A percentile compares a stretch with the other conserved stretches of the same genome.
These are phyloP conservation scores for Manihot esculenta DNA, from an alignment of 441 rosid genomes.

Conservation along the genomic window DNA sequence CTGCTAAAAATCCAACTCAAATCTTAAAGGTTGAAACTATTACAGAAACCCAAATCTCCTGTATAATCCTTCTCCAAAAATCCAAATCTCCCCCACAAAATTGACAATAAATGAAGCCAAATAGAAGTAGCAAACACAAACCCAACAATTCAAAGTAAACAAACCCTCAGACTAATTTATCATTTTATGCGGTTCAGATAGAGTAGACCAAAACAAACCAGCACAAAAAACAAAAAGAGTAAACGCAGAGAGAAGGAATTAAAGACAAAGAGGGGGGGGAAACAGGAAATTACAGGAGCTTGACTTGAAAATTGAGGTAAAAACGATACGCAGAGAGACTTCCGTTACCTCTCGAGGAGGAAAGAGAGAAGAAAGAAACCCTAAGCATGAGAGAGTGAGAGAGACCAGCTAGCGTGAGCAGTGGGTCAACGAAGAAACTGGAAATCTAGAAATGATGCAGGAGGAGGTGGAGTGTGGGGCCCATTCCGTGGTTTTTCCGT, in stretches of 20 bases:
- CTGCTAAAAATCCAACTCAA: slow-evolving; percentile 2
- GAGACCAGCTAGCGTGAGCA: background rate
- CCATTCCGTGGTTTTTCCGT: background rate
- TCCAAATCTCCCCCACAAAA: background rate
- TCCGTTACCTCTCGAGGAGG: background rate
- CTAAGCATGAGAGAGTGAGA: background rate
- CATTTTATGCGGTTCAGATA: too few species aligned
- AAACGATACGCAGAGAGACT: background rate
- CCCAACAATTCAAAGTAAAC: too few species aligned
- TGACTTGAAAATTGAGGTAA: too few species aligned
- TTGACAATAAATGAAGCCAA: background rate
- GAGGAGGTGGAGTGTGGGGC: background rate
- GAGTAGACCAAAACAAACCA: background rate
- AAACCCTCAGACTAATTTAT: too few species aligned
- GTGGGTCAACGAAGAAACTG: background rate
- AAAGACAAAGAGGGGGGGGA: too few species aligned
- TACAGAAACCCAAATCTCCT: slow-evolving; percentile 4
- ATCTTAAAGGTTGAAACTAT: slow-evolving; percentile 16
- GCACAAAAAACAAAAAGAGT: too few species aligned
- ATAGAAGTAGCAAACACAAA: background rate
- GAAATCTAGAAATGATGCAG: background rate
- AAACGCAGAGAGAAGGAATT: too few species aligned
- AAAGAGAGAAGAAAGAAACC: slow-evolving; percentile 9
- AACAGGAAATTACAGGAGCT: too few species aligned
- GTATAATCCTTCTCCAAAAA: too few species aligned